Base-by-base conservation (phyloP, 306 rosid genomes). In the Lotus japonicus region DNA sequence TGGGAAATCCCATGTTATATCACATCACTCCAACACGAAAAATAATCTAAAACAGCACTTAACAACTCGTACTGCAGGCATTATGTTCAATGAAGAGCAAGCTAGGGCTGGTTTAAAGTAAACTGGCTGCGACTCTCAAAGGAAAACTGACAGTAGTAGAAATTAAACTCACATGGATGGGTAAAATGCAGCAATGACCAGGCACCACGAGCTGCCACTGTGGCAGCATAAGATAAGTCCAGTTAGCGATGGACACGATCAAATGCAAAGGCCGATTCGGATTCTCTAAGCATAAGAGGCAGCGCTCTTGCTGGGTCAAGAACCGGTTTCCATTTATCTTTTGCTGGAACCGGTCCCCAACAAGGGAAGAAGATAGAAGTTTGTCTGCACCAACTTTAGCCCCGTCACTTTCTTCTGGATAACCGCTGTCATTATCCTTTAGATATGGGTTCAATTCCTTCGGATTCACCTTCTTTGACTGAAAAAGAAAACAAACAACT, bases 111-210 rank as follows among this genome's bases (percentile, higher is more conserved):
- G 2, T 21, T n/a, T n/a, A n/a, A n/a, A n/a, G 26, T 21, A 1
- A 21, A 21, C 26, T 21, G n/a, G 26, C 2, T 21, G 26, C 26
- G 3, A 1, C 3, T 1, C 3, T 21, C 2, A 21, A 21, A 21
- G 26, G 26, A 21, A 71, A 13, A 73, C 58, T 2, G 5, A 64
- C 63, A 42, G 31, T 15, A 31, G 23, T 7, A 58, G 33, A 78
- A 55, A 42, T 64, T 64, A 64, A 76, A 73, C 84, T 80, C 74
- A 90, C 98, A 84, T 84, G 87, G 84, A 88, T 85, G 0, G 98
- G 94, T 53, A 90, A 72, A 77, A 94, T 90, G 77, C 91, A 94
- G 78, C 98, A 94, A 82, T 88, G 98, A 59, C 97, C 98, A 11
- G 86, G 85, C 59, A 84, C 96, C 71, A 94, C 58, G 12, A 96